Evolutionary conservation across 2,329 filamentous ascomycete species (phyloP).

Genomic region (Plenodomus tracheiphilus): DNA sequence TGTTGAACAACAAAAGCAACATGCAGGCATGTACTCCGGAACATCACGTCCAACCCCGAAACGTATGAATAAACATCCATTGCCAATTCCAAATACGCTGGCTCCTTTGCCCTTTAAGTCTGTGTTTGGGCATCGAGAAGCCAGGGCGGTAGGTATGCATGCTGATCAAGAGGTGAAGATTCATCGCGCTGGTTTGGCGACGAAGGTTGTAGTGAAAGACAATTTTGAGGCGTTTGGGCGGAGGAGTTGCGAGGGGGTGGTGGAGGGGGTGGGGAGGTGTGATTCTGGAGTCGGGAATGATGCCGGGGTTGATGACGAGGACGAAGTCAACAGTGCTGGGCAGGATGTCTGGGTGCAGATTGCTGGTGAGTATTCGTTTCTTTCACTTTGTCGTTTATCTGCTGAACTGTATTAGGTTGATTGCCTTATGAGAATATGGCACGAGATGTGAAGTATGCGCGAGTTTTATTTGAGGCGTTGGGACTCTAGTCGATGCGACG

Average conservation of each 20-base stretch:
- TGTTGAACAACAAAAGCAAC: no score
- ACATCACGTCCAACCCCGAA: no score
- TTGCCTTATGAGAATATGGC: no score
- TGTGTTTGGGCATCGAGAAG: neutral
- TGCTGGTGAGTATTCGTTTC: neutral
- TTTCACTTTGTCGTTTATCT: neutral
- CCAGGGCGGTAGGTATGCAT: neutral
- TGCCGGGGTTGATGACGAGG: no score
- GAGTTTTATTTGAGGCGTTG: no score
- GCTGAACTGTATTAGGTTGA: neutral
- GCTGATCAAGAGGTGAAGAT: neutral
- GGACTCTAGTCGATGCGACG: no score
- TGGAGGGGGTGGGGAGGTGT: neutral
- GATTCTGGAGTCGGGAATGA: no score
- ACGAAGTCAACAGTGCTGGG: no score
- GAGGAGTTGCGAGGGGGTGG: neutral
- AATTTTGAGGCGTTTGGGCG: neutral
- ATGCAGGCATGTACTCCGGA: no score
- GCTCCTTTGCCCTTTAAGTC: neutral
- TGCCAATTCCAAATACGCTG: neutral
- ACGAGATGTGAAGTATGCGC: no score
- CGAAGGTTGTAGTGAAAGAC: neutral
- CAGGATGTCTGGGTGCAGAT: neutral
- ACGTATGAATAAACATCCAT: no score
- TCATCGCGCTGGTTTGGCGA: no score